These are phyloP conservation scores for Lecanicillium sp. DNA, from an alignment of 2,329 filamentous ascomycete genomes.

Conservation along the genomic window DNA sequence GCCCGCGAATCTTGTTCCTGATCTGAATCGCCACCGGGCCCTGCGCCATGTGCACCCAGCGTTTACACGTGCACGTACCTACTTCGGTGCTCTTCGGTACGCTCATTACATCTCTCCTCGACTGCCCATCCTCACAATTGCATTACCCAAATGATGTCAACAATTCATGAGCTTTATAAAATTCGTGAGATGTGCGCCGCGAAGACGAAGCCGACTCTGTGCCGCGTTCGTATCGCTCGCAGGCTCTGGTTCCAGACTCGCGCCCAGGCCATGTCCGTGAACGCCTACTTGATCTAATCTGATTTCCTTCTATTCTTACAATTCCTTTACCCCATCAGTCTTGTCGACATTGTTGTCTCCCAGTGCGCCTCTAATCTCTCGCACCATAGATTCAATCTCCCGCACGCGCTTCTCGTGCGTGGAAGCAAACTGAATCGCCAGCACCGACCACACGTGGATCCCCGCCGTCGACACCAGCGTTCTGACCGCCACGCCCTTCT, in stretches of 20 bases:
- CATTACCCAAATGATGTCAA: constrained; percentile 33
- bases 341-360: not conserved
- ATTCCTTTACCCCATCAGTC: too few species aligned
- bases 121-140: not conserved
- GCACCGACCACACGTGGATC: constrained; percentile 80
- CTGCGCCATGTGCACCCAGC: too few species aligned
- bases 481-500: constrained; percentile 47
- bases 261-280: constrained; percentile 26
- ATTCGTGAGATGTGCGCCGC: constrained; percentile 26
- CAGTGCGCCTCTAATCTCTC: constrained; percentile 31
- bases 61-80: too few species aligned
- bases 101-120: too few species aligned
- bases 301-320: too few species aligned
- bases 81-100: too few species aligned
- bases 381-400: constrained; percentile 41
- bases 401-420: constrained; percentile 43
- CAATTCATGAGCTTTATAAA: constrained; percentile 29
- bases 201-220: constrained; percentile 44
- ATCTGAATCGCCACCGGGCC: too few species aligned
- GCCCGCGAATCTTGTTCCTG: too few species aligned
- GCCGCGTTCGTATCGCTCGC: constrained; percentile 3
- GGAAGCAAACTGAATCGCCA: constrained; percentile 50
- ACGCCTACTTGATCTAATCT: constrained; percentile 61
- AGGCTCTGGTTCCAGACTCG: constrained; percentile 40
- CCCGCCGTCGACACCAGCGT: constrained; percentile 56